Conservation (phyloP, 495 filamentous ascomycete species). For the Xylaria acuta region DNA sequence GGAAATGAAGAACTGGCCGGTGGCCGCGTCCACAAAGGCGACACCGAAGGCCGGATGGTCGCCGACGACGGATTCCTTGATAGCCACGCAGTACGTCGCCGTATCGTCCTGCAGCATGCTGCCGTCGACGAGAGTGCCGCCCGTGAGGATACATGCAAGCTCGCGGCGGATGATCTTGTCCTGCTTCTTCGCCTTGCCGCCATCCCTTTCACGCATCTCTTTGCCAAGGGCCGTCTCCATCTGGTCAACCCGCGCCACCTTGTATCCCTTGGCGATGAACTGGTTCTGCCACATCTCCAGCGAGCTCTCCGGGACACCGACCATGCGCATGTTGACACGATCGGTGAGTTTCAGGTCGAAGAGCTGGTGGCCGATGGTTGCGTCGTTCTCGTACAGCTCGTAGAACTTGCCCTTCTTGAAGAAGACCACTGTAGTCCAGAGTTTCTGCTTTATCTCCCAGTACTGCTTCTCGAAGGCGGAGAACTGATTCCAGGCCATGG, state of each 20-base stretch:
- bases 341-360: slow-evolving; percentile 99
- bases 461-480: slow-evolving; percentile 97
- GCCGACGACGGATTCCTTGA: slow-evolving; percentile 84
- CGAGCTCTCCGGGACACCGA: slow-evolving; percentile 89
- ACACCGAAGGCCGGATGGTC: slow-evolving; percentile 86
- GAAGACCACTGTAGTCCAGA: slow-evolving; percentile 97
- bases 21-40: slow-evolving; percentile 94
- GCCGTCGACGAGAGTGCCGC: slow-evolving; percentile 91
- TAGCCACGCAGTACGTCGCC: slow-evolving; percentile 94
- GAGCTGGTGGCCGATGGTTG: slow-evolving; percentile 93
- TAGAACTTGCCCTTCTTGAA: slow-evolving; percentile 99
- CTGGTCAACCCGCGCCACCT: slow-evolving; percentile 96
- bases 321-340: slow-evolving; percentile 99
- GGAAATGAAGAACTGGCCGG: slow-evolving; percentile 91
- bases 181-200: slow-evolving; percentile 62
- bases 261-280: slow-evolving; percentile 92
- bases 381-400: slow-evolving; percentile 97
- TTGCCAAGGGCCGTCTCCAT: slow-evolving; percentile 94
- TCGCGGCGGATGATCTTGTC: slow-evolving; percentile 95
- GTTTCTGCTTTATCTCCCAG: slow-evolving; percentile 99
- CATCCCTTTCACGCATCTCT: slow-evolving; percentile 93
- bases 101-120: slow-evolving; percentile 98
- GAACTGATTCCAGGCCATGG: slow-evolving; percentile 75
- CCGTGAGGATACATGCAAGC: slow-evolving; percentile 86
- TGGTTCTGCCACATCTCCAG: slow-evolving; percentile 93